Percentiles rank a stretch among this genome's conserved stretches.
These are phyloP conservation scores for Somion occarium DNA, from an alignment of 1,284 basidiomycete genomes.

Conservation along the genomic window DNA sequence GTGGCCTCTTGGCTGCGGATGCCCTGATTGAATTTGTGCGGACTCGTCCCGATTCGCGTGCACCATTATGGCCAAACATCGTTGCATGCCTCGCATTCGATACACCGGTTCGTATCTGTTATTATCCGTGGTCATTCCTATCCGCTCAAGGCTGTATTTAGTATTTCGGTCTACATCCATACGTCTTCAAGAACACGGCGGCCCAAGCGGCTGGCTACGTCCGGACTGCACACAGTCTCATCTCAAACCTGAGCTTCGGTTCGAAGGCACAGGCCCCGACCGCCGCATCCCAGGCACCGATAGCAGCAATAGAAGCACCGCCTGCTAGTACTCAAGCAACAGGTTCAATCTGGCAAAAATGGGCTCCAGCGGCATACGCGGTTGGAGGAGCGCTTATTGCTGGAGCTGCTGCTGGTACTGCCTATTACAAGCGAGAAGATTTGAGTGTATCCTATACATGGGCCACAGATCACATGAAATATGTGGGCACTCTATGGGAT, in stretches of 20 bases:
- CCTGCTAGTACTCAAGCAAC: constrained; percentile 20
- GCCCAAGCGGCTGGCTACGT: constrained; percentile 76
- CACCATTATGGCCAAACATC: constrained; percentile 80
- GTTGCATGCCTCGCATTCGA: constrained; percentile 85
- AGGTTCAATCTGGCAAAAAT: constrained; percentile 49
- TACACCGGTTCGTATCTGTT: constrained; percentile 65
- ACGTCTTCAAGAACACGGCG: constrained; percentile 81
- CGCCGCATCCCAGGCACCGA: constrained; percentile 17
- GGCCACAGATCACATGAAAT: constrained; percentile 88
- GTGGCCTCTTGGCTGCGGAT: constrained; percentile 84
- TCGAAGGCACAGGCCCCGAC: constrained; percentile 16
- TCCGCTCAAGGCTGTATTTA: constrained; percentile 29
- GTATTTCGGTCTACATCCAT: constrained; percentile 86
- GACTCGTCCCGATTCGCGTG: constrained; percentile 53
- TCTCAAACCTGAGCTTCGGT: constrained; percentile 34
- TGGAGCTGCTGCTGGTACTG: constrained; percentile 81
- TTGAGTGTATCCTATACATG: constrained; percentile 70
- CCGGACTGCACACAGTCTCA: constrained; percentile 55
- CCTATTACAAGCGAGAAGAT: constrained; percentile 75
- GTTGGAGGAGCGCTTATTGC: constrained; percentile 71
- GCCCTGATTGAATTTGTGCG: constrained; percentile 71
- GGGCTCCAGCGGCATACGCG: constrained; percentile 61
- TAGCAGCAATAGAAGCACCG: constrained; percentile 19
- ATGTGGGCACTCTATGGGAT: constrained; percentile 87
- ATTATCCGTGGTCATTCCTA: too few species aligned